Base-by-base conservation (phyloP, 1,284 basidiomycete species). In the Trichosporon faecale region DNA sequence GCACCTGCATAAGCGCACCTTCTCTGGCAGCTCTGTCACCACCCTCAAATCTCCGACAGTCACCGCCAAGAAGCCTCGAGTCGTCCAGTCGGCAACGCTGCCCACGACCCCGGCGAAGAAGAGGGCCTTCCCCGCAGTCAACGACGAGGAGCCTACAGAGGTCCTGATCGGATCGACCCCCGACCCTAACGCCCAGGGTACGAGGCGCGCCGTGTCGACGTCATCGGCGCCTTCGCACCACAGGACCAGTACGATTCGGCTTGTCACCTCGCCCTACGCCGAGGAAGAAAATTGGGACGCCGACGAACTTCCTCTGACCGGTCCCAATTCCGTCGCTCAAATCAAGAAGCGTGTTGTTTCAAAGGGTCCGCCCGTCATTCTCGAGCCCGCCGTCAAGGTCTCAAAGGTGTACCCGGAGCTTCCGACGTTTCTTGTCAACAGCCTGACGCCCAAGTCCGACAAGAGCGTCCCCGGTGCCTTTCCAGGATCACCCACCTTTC, bases 181-280 rank as follows among this genome's bases (percentile, higher is more conserved):
- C 16, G 57, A 31, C 57, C 57, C 57, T 61, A 31, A n/a, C 18
- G 57, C 27, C 57, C 57, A 61, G 57, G 57, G 57, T 8, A 33
- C 57, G 27, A 61, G 57, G 57, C 57, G 57, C 16, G 63, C 35
- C 7, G 31, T 61, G 57, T 61, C 57, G 16, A 31, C 57, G 57
- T 61, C 57, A 61, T 61, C 57, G 29, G 57, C 57, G 46, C 75
- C 77, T 2, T 72, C 78, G 0, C 72, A 76, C 44, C 76, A 79
- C 44, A 73, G 77, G 44, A 74, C 78, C 3, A 79, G 76, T 66
- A 83, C 81, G 2, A 75, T 83, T 57, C 75, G 80, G 7, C 73
- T 82, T 0, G 74, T 77, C 57, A 61, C 57, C 25, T 79, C 80
- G 0, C 77, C 80, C 11, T 67, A 75, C 1, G 76, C 78, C 1